Percentiles rank a stretch among this genome's conserved stretches.
Conservation (phyloP, 495 filamentous ascomycete species). For the Xeromyces bisporus region DNA sequence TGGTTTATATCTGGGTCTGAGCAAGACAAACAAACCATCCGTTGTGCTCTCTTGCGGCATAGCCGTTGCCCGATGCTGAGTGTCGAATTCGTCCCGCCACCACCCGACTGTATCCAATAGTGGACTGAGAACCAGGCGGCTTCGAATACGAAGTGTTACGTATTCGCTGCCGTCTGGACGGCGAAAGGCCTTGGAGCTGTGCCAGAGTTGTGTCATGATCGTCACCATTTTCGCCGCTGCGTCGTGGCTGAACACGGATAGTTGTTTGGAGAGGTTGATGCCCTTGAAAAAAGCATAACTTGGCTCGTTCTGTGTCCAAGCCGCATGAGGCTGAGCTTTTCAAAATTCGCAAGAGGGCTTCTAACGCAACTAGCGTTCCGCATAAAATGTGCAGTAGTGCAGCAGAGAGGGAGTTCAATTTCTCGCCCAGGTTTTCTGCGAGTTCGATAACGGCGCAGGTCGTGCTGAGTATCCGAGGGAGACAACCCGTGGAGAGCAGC, state of each 20-base stretch:
- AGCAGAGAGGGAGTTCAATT: slow-evolving; percentile 9
- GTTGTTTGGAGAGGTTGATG: slow-evolving; percentile 23
- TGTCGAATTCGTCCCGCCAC: slow-evolving; percentile 32
- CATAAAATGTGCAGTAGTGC: slow-evolving; percentile 17
- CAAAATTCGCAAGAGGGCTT: slow-evolving; percentile 22
- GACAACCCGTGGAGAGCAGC: slow-evolving; percentile 12
- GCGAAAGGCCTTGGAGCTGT: slow-evolving; percentile 29
- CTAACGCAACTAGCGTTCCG: slow-evolving; percentile 17
- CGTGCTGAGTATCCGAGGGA: slow-evolving; percentile 16
- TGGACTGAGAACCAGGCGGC: slow-evolving; percentile 22
- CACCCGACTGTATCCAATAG: slow-evolving; percentile 33
- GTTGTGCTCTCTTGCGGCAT: slow-evolving; percentile 3
- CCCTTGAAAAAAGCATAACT: slow-evolving; percentile 16
- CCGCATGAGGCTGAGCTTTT: slow-evolving; percentile 15
- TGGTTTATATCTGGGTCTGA: slow-evolving; percentile 2
- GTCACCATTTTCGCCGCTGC: slow-evolving; percentile 16
- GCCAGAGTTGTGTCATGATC: slow-evolving; percentile 25
- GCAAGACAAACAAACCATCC: slow-evolving; percentile 6
- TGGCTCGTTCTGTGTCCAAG: slow-evolving; percentile 19
- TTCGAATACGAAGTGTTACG: slow-evolving; percentile 23
- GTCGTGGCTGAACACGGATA: slow-evolving; percentile 23
- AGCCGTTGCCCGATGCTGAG: slow-evolving; percentile 8
- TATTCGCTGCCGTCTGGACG: slow-evolving; percentile 23
- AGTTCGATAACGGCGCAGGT: slow-evolving; percentile 22
- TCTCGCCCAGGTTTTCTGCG: slow-evolving; percentile 11